Evolutionary conservation across 208 protist species (phyloP), one percentile per base, ranked within the genome.

Genomic region (Trypanosoma cruzi): DNA sequence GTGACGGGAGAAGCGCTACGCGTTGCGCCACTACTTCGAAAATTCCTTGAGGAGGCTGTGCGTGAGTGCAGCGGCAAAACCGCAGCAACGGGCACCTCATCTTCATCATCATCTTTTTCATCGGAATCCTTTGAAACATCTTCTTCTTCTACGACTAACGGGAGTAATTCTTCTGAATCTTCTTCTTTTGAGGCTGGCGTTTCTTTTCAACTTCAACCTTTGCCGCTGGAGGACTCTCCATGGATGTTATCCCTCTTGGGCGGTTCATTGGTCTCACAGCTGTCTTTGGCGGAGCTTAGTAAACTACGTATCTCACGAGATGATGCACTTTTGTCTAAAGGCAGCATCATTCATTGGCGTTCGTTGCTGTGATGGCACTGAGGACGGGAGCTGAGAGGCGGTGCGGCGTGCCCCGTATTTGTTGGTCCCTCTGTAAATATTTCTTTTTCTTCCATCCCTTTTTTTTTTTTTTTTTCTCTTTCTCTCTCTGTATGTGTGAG

Each of bases 191-290:
- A 44, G 18, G 26, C 26, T 24, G 34, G 46, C n/a, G 63, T 70
- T 32, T 73, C 72, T 73, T 57, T 87, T 7, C 46, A 64, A 6
- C 20, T 80, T 34, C 82, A 87, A 54, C 71, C 64, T 6, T 61
- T 68, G 7, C 78, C 83, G 14, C 48, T 90, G 3, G 64, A 68
- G 34, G 56, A 75, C 7, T 54, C 70, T 5, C 84, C 87, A 8
- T 89, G 84, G 84, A 71, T 75, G 74, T 50, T 88, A 1, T 75
- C 84, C 46, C 42, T 91, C 10, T n/a, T 91, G 8, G 85, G 85
- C 6, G 85, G 71, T 4, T 88, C 82, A 0, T 52, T 91, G 16
- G 72, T 88, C 24, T 67, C 74, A n/a, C 73, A 85, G n/a, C 64
- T 91, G 4, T 42, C 82, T 16, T 50, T 81, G 5, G 13, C 52